These are phyloP conservation scores for Pulveroboletus sp. DNA, from an alignment of 768 basidiomycete species.

Conservation along the genomic window DNA sequence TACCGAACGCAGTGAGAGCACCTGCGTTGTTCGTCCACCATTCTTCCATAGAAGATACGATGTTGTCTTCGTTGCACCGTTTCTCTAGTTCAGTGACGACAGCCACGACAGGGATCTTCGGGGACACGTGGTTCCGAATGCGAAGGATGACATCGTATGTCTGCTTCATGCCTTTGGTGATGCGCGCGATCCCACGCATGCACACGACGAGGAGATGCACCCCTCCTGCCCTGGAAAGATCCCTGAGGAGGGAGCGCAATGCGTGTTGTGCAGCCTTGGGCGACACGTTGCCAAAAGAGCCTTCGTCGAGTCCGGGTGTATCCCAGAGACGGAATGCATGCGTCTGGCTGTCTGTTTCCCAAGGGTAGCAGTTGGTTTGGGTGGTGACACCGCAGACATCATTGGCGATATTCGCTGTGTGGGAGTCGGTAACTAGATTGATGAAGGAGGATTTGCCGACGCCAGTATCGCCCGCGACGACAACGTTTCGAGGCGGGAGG, in stretches of 20 bases:
- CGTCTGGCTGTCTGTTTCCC: conserved; percentile 17
- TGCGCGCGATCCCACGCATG: conserved; percentile 18
- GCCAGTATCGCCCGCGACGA: conserved; percentile 24
- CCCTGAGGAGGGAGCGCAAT: conserved; percentile 15
- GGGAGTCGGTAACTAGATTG: conserved; percentile 17
- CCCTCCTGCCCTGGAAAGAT: conserved; percentile 20
- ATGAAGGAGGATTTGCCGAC: conserved; percentile 27
- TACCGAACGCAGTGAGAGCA: not conserved
- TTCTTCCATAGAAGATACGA: conserved; percentile 20
- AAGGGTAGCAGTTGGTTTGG: conserved; percentile 7
- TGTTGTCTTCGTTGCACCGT: conserved; percentile 6
- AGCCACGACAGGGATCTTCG: conserved; percentile 21
- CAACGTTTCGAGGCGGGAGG: conserved; percentile 17
- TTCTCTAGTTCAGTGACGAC: conserved; percentile 27
- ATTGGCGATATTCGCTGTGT: conserved; percentile 17
- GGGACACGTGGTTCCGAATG: conserved; percentile 20
- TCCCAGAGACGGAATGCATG: conserved; percentile 24
- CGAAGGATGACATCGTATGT: conserved; percentile 16
- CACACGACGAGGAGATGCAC: conserved; percentile 26
- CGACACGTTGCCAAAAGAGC: conserved; percentile 22
- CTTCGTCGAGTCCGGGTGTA: conserved; percentile 22
- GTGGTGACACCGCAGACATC: conserved; percentile 23
- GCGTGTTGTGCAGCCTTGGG: conserved; percentile 20
- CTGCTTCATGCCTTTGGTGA: conserved; percentile 22
- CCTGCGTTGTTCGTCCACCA: conserved; percentile 18